Evolutionary conservation across 441 rosid genomes (phyloP), one percentile per base, ranked within the genome.

Genomic region (Metrosideros polymorpha): DNA sequence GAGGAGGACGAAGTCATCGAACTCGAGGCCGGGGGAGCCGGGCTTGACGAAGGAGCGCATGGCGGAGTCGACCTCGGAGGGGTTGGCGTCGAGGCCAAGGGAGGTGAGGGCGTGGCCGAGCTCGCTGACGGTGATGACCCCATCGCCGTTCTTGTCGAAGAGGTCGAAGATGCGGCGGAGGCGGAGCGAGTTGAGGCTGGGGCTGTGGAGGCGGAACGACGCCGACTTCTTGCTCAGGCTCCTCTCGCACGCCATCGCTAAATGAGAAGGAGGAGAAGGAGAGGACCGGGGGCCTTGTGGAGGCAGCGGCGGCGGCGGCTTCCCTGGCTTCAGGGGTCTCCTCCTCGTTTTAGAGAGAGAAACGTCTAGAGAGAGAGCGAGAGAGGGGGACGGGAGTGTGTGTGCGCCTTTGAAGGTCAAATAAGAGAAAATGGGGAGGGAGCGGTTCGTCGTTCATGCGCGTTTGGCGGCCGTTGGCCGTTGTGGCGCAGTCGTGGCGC

Each of bases 141-240:
- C 84, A 4, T 83, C 84, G 18, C 84, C 59, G 45, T 83, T 52
- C 61, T 54, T 54, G 84, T 83, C 84, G 47, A 83, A 83, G 49
- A 83, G 49, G 84, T 83, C 63, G 57, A 83, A 83, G 61, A 83
- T 51, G 57, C 84, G 84, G 47, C 84, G 84, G 84, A 83, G 84
- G 61, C 84, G 84, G 84, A 83, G 84, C 12, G 84, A 83, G 84
- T 83, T 83, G 84, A 83, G 84, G 84, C 84, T 83, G 12, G 84
- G 84, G 84, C 84, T 83, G 84, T 51, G 61, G 61, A 83, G 84
- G 55, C 84, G 84, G 84, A 83, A 83, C 29, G 84, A 83, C 22
- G 55, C 84, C 3, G 84, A 52, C 84, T 83, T 83, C 61, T 5
- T 83, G 84, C 84, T 51, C n/a, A 83, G 59, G 84, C 61, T 83